Percentiles rank a stretch among this genome's conserved stretches.
Evolutionary conservation across 129 eudicot species (phyloP).

Genomic region (Flaveria sonorensis): DNA sequence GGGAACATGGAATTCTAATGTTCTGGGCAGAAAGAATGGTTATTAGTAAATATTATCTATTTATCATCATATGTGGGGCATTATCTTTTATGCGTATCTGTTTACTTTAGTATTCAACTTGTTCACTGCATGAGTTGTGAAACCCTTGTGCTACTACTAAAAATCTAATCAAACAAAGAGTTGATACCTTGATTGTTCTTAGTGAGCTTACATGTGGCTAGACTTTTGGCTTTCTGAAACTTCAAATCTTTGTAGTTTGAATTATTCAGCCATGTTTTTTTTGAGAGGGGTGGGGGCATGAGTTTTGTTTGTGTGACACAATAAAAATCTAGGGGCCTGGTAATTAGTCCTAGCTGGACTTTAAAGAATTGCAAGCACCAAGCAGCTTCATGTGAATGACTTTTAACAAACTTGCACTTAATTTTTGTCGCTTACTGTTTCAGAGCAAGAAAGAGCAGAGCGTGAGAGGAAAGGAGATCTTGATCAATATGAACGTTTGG

Average conservation of each 20-base stretch:
- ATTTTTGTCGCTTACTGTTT: constrained; percentile 25
- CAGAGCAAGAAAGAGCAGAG: constrained; percentile 89
- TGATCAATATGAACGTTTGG: constrained; percentile 92
- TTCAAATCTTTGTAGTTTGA: neutral
- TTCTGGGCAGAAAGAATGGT: neutral
- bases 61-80: neutral
- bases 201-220: neutral
- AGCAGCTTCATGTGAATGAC: neutral
- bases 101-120: neutral
- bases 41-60: neutral
- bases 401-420: neutral
- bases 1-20: neutral
- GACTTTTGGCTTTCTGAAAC: neutral
- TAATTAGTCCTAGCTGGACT: constrained; percentile 3
- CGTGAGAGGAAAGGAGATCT: constrained; percentile 99
- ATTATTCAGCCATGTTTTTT: neutral
- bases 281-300: neutral
- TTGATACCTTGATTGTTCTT: neutral
- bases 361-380: constrained; percentile 14
- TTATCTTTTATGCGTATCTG: neutral
- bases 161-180: neutral
- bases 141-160: neutral
- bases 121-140: neutral
- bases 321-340: neutral
- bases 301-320: neutral